Percentiles rank a stretch among this genome's conserved stretches.
These are phyloP conservation scores for Teunomyces funiuensis DNA, from an alignment of 805 yeast species.

Conservation along the genomic window DNA sequence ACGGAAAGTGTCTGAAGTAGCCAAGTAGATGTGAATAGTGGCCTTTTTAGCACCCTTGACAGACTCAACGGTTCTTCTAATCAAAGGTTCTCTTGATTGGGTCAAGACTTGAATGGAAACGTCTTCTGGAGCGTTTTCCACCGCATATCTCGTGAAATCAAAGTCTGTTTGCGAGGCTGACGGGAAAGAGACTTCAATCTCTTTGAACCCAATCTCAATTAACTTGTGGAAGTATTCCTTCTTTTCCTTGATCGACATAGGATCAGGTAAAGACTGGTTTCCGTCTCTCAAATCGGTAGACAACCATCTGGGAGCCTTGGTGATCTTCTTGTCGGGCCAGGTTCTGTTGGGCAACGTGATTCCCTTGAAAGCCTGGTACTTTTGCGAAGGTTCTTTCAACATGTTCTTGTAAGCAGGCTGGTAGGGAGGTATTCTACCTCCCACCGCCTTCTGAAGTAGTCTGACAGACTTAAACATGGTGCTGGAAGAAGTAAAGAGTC, in stretches of 20 bases:
- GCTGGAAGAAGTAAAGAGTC: slow-evolving; percentile 1
- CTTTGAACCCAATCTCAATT: slow-evolving; percentile 73
- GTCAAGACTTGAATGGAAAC: slow-evolving; percentile 72
- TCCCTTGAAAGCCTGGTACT: slow-evolving; percentile 58
- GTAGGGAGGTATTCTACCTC: slow-evolving; percentile 19
- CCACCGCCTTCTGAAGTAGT: slow-evolving; percentile 25
- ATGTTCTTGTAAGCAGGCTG: slow-evolving; percentile 35
- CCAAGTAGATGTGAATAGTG: slow-evolving; percentile 69
- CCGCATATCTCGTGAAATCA: slow-evolving; percentile 78
- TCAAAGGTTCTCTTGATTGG: slow-evolving; percentile 73
- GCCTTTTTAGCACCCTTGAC: slow-evolving; percentile 73
- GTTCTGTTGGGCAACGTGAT: slow-evolving; percentile 59
- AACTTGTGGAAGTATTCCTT: slow-evolving; percentile 73
- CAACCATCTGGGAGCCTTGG: slow-evolving; percentile 77
- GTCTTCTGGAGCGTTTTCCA: slow-evolving; percentile 74
- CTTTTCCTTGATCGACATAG: slow-evolving; percentile 74
- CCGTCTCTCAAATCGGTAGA: slow-evolving; percentile 82
- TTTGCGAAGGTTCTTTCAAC: slow-evolving; percentile 68
- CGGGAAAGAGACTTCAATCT: slow-evolving; percentile 79
- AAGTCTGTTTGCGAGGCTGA: slow-evolving; percentile 82
- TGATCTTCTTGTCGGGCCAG: slow-evolving; percentile 68
- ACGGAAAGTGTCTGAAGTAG: slow-evolving; percentile 73
- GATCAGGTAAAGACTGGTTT: slow-evolving; percentile 79
- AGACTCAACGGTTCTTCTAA: slow-evolving; percentile 72
- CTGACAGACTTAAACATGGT: slow-evolving; percentile 26